These are phyloP conservation scores for Nakazawaea pomicola DNA, from an alignment of 805 yeast genomes.

Conservation along the genomic window DNA sequence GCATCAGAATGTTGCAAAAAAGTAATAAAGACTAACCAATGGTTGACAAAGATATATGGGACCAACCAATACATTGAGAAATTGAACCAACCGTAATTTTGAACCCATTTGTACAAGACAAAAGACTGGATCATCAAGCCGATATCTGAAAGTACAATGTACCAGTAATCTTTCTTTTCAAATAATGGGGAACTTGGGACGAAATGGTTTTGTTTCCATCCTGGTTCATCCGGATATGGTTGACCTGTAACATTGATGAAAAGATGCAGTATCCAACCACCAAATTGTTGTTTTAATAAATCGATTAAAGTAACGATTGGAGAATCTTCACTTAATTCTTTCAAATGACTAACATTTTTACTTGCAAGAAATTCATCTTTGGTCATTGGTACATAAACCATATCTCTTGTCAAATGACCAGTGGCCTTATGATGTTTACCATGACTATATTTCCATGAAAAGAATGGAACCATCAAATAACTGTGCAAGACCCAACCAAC, in stretches of 20 bases:
- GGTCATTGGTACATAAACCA: conserved; percentile 77
- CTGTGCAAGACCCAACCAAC: conserved; percentile 86
- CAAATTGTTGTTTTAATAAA: conserved; percentile 63
- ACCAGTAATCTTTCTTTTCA: conserved; percentile 68
- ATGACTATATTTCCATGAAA: conserved; percentile 82
- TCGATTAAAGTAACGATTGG: conserved; percentile 58
- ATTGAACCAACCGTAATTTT: conserved; percentile 58
- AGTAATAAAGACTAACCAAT: conserved; percentile 87
- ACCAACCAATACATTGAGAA: conserved; percentile 65
- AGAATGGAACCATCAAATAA: conserved; percentile 74
- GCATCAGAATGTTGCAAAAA: conserved; percentile 82
- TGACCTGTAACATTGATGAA: conserved; percentile 76
- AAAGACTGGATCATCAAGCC: conserved; percentile 55
- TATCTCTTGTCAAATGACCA: conserved; percentile 76
- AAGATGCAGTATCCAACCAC: conserved; percentile 72
- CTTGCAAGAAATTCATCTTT: conserved; percentile 46
- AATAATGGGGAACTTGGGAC: conserved; percentile 70
- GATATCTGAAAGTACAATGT: conserved; percentile 64
- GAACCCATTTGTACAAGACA: conserved; percentile 55
- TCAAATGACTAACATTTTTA: conserved; percentile 32
- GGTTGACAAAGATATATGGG: conserved; percentile 79
- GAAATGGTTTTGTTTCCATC: conserved; percentile 58
- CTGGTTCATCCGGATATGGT: conserved; percentile 40
- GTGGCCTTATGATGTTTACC: conserved; percentile 90
- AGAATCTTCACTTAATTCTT: conserved; percentile 66